Base-by-base conservation (phyloP, 1,284 basidiomycete genomes). In the Ceratorhiza oryzae-sativae region DNA sequence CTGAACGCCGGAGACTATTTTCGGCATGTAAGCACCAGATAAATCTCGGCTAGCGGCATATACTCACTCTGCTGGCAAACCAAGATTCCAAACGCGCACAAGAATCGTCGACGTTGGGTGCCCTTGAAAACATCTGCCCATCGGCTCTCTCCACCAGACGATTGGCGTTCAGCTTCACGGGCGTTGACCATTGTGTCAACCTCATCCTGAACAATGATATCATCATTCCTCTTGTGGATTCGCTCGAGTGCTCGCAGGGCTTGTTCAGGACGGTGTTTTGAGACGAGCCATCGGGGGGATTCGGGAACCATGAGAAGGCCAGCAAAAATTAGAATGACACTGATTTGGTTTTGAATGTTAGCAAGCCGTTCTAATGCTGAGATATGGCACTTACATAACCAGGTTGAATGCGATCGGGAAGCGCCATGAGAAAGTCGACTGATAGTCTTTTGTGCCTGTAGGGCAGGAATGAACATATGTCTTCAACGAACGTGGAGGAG, bases 361-460 rank as follows among this genome's bases (percentile, higher is more conserved):
- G 48, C 3, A n/a, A 20, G n/a, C n/a, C n/a, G n/a, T n/a, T n/a
- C n/a, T n/a, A n/a, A n/a, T n/a, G n/a, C 5, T 15, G 46, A 13
- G 42, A n/a, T 10, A 39, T 6, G n/a, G 10, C 1, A 80, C 75
- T 32, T 79, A 80, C 72, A 82, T 81, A 71, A 80, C 76, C 18
- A 83, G 76, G 78, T 83, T 83, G 76, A 83, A 77, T 27, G 77
- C 80, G 71, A 82, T 81, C 10, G 82, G 82, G 73, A 82, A 80
- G 60, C 82, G 77, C 76, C 77, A 81, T 6, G 79, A 76, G 61
- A 76, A 76, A 18, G 76, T 77, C 1, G 62, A 68, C 12, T 72
- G 30, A 59, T 71, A 58, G 51, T 74, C 73, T 56, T 77, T 76
- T 25, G 73, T 76, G 15, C 68, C 68, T 71, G 32, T 3, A 30